A percentile compares a stretch with the other conserved stretches of the same genome.
Conservation (phyloP, 2,329 filamentous ascomycete genomes). For the Corynespora cassiicola region DNA sequence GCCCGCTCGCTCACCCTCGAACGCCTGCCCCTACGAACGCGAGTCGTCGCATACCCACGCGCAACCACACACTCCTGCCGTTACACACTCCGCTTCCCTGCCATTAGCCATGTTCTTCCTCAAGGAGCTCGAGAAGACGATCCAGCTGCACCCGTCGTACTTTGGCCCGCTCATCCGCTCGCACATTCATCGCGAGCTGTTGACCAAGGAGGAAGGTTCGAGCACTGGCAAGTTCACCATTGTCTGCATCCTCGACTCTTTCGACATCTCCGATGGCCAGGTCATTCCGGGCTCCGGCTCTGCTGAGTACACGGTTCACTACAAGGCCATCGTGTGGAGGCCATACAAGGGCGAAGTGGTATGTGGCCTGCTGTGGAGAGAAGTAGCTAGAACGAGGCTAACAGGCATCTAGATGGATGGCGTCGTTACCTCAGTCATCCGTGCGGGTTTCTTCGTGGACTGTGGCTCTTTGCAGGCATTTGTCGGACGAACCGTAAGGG, state of each 20-base stretch:
- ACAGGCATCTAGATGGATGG: slow-evolving; percentile 77
- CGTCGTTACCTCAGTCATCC: slow-evolving; percentile 88
- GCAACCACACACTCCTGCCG: slow-evolving; percentile 12
- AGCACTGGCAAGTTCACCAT: slow-evolving; percentile 97
- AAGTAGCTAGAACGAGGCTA: slow-evolving; percentile 23
- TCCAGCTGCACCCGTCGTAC: slow-evolving; percentile 95
- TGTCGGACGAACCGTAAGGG: slow-evolving; percentile 79
- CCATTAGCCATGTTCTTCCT: slow-evolving; percentile 87
- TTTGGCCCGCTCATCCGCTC: slow-evolving; percentile 94
- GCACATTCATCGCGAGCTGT: slow-evolving; percentile 85
- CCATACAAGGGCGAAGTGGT: slow-evolving; percentile 98
- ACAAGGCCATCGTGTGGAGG: slow-evolving; percentile 95
- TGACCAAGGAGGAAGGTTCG: slow-evolving; percentile 92
- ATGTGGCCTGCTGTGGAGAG: slow-evolving; percentile 48
- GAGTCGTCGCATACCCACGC: too few species aligned
- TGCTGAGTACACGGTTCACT: slow-evolving; percentile 93
- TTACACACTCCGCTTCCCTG: slow-evolving; percentile 11
- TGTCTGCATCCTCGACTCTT: slow-evolving; percentile 96
- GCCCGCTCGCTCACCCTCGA: background rate
- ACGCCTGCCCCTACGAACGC: too few species aligned
- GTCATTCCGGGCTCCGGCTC: slow-evolving; percentile 91
- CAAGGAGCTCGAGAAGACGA: slow-evolving; percentile 92
- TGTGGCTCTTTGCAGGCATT: slow-evolving; percentile 81
- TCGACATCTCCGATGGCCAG: slow-evolving; percentile 90
- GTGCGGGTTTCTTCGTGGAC: slow-evolving; percentile 88